Conservation (phyloP, 305 asterid genomes). For the Fraxinus latifolia region DNA sequence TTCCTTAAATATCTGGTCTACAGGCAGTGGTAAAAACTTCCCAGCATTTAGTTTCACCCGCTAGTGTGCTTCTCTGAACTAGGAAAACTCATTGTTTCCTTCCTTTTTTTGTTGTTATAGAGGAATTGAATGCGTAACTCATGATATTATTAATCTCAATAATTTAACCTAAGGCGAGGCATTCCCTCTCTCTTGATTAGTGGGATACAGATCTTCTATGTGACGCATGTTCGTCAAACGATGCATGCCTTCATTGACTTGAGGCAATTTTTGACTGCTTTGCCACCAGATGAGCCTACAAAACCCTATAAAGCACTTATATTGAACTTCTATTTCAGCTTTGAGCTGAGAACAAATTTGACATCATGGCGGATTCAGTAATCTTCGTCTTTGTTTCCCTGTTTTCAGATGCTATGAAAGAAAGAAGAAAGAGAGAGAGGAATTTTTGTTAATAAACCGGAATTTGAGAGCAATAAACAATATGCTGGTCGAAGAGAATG, state of each 20-base stretch:
- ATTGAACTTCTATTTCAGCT: background rate
- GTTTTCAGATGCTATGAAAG: constrained; percentile 15
- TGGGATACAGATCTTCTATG: background rate
- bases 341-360: constrained; percentile 12
- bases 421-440: background rate
- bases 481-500: constrained; percentile 21
- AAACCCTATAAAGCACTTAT: background rate
- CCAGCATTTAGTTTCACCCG: background rate
- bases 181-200: constrained; percentile 21
- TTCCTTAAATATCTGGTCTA: background rate
- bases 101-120: background rate
- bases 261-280: background rate
- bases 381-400: background rate
- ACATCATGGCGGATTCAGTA: background rate
- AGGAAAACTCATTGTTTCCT: background rate
- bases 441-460: constrained; percentile 6
- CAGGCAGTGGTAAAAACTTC: background rate
- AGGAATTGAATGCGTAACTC: background rate
- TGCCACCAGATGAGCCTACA: background rate
- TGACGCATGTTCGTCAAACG: constrained; percentile 19
- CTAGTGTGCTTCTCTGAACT: background rate
- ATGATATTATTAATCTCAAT: background rate
- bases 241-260: constrained; percentile 11
- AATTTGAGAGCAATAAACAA: constrained; percentile 19
- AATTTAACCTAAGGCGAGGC: background rate